Base-by-base conservation (phyloP, 441 rosid genomes). In the Brassica hybrid region DNA sequence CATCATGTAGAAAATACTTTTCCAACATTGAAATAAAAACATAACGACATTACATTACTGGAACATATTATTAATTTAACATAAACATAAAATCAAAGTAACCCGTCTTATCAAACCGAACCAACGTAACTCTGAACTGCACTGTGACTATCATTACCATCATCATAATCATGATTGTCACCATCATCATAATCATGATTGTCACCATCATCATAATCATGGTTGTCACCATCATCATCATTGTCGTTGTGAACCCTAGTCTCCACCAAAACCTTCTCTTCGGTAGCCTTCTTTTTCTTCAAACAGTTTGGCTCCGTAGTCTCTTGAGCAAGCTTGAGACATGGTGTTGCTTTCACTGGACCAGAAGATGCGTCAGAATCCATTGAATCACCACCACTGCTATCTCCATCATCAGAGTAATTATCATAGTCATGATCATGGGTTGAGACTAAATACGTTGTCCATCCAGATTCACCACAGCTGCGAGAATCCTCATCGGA, bases 391-490 rank as follows among this genome's bases (percentile, higher is more conserved):
- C 83, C 96, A 71, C 83, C 83, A 60, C 76, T 79, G 18, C 76
- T 80, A 73, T 87, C 94, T 65, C 88, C 89, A 65, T 69, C 34
- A 56, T 74, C 65, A 60, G 43, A 73, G 48, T 75, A 69, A 63
- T 62, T 69, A 5, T 52, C 65, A 58, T 64, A 23, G 5, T 59
- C 69, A 3, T 41, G 69, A 19, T 65, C 79, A 61, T 71, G 66
- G 6, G 83, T 81, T 21, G 97, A 89, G 71, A 81, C 96, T 64
- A 92, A 80, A 77, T 92, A 92, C 80, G 78, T 84, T 50, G 97
- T 92, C 97, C 97, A 92, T 6, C 97, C 94, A 63, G 97, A 90
- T 80, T 88, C 96, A n/a, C n/a, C n/a, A 69, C 84, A 85, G 79
- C 91, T 85, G 65, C 85, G 80, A 71, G 79, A 66, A 71, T 86